Conservation (phyloP, 2,329 filamentous ascomycete species). For the Botrytis porri region DNA sequence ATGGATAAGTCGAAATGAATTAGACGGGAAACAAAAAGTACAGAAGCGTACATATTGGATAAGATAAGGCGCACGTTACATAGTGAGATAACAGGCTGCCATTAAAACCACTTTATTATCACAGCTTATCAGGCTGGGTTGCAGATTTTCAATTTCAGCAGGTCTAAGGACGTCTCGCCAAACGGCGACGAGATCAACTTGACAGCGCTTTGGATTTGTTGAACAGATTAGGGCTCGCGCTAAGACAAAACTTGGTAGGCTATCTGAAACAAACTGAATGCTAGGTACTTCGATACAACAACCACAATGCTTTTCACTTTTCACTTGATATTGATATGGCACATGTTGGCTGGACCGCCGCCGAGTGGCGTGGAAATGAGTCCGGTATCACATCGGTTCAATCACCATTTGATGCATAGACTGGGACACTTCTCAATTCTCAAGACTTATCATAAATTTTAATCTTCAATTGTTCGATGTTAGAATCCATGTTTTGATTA, state of each 20-base stretch:
- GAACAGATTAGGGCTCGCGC: neutral
- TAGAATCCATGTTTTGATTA: too few species aligned
- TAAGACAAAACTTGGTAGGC: neutral
- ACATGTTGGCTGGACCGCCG: neutral
- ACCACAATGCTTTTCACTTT: neutral
- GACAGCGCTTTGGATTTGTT: neutral
- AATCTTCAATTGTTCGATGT: too few species aligned
- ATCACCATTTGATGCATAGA: too few species aligned
- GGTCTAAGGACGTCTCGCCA: neutral
- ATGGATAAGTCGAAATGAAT: too few species aligned
- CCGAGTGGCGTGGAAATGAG: neutral
- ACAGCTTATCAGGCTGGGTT: neutral
- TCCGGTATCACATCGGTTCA: neutral
- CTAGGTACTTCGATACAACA: neutral
- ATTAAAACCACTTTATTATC: neutral
- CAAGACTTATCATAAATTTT: too few species aligned
- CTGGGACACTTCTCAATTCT: too few species aligned
- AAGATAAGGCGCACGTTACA: neutral
- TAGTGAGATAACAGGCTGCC: neutral
- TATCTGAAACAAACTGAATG: neutral
- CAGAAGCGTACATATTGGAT: neutral
- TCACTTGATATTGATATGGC: neutral
- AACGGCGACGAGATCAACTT: neutral
- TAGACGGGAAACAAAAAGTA: neutral
- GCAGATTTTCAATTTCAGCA: neutral